Percentiles rank a stretch among this genome's conserved stretches.
Evolutionary conservation across 108 stramenopile species (phyloP).

Genomic region (Hondaea fermentalgiana): DNA sequence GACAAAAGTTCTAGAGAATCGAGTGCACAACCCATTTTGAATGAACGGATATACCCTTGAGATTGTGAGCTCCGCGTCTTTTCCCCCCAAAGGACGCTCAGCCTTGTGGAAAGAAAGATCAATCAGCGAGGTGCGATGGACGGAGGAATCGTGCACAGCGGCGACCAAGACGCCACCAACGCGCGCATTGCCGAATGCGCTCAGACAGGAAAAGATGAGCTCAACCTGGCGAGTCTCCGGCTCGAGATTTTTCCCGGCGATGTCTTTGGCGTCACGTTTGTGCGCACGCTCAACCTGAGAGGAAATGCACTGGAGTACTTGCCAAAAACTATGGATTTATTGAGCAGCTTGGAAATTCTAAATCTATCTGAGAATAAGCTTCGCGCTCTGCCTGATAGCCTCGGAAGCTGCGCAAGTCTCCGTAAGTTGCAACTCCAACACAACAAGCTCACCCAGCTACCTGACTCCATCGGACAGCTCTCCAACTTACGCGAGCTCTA

Average conservation of each 20-base stretch:
- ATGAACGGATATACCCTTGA: too few species aligned
- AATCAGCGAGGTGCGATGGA: not conserved
- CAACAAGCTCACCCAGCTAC: not conserved
- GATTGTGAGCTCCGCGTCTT: too few species aligned
- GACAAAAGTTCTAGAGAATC: too few species aligned
- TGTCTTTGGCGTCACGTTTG: not conserved
- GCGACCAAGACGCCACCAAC: not conserved
- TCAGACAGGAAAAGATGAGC: not conserved
- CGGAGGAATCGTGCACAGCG: not conserved
- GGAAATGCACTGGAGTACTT: not conserved
- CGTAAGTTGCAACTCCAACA: not conserved
- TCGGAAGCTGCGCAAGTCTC: not conserved
- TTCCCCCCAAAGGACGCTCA: too few species aligned
- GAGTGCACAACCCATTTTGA: too few species aligned
- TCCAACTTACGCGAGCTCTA: not conserved
- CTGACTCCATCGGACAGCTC: not conserved
- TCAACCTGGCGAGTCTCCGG: not conserved
- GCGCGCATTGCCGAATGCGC: not conserved
- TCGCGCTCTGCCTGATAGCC: not conserved
- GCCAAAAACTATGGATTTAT: not conserved
- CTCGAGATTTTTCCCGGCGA: slow-evolving; percentile 4
- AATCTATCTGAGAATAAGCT: not conserved
- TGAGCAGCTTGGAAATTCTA: not conserved
- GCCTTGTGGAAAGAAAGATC: too few species aligned
- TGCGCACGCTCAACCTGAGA: slow-evolving; percentile 1